Evolutionary conservation across 2,329 filamentous ascomycete species (phyloP).

Genomic region (Pleurostoma richardsiae): DNA sequence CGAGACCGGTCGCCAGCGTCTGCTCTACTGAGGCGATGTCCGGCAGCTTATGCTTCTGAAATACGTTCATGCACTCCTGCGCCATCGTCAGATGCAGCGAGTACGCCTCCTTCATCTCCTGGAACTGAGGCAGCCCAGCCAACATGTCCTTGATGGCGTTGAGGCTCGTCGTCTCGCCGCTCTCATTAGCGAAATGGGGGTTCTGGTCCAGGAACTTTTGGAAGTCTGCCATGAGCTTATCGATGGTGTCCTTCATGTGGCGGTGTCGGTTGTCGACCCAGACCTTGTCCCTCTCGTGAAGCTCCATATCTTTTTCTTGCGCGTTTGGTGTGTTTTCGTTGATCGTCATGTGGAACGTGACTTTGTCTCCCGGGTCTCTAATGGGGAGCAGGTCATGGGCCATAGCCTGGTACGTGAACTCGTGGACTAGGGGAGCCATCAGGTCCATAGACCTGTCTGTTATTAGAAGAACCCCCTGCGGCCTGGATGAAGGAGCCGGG

Average conservation of each 20-base stretch:
- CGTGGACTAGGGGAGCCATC: slow-evolving; percentile 80
- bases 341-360: slow-evolving; percentile 75
- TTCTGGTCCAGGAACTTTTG: slow-evolving; percentile 88
- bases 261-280: slow-evolving; percentile 93
- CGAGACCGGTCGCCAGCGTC: slow-evolving; percentile 83
- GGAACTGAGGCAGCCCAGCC: slow-evolving; percentile 88
- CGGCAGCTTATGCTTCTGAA: slow-evolving; percentile 76
- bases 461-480: slow-evolving; percentile 77
- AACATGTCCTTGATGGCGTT: slow-evolving; percentile 97
- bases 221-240: slow-evolving; percentile 89
- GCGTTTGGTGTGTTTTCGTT: slow-evolving; percentile 68
- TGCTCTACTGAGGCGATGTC: slow-evolving; percentile 89
- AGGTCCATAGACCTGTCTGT: slow-evolving; percentile 93
- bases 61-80: slow-evolving; percentile 92
- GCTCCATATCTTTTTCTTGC: slow-evolving; percentile 85
- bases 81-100: slow-evolving; percentile 95
- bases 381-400: slow-evolving; percentile 88
- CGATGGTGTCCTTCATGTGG: slow-evolving; percentile 98
- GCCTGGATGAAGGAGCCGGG: slow-evolving; percentile 71
- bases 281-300: slow-evolving; percentile 84
- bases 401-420: slow-evolving; percentile 99
- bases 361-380: slow-evolving; percentile 73
- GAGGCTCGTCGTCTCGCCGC: slow-evolving; percentile 66
- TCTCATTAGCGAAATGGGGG: slow-evolving; percentile 79
- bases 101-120: slow-evolving; percentile 92